Percentiles rank a stretch among this genome's conserved stretches.
These are phyloP conservation scores for Chionographis japonica DNA, from an alignment of 106 monocot species.

Conservation along the genomic window DNA sequence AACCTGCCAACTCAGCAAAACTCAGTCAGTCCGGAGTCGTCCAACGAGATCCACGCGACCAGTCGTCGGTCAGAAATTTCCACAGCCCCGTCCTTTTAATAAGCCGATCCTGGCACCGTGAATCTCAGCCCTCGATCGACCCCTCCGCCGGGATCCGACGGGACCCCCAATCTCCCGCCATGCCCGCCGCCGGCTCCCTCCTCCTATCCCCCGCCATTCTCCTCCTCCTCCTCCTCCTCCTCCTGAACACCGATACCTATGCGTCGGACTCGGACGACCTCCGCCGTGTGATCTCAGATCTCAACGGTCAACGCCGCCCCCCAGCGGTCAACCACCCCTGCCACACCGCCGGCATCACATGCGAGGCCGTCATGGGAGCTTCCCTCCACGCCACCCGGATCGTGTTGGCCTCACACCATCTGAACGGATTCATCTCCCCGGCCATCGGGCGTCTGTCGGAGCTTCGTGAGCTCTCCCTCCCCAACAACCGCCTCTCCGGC, in stretches of 20 bases:
- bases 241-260: neutral
- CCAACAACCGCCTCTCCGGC: slow-evolving; percentile 13
- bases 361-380: neutral
- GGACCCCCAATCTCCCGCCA: too few species aligned
- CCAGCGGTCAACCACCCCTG: neutral
- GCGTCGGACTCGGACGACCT: neutral
- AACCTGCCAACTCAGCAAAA: too few species aligned
- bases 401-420: slow-evolving; percentile 1
- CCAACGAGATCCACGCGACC: too few species aligned
- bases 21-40: too few species aligned
- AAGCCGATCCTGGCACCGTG: too few species aligned
- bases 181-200: neutral
- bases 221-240: slow-evolving; percentile 6
- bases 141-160: too few species aligned
- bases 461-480: slow-evolving; percentile 20
- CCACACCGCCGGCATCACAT: slow-evolving; percentile 10
- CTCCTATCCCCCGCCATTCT: neutral
- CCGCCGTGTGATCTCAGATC: slow-evolving; percentile 9
- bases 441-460: neutral
- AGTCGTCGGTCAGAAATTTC: too few species aligned
- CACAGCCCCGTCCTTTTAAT: too few species aligned
- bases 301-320: neutral
- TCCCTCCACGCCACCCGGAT: neutral
- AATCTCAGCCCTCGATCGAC: too few species aligned
- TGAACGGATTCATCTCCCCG: slow-evolving; percentile 2